phyloP scores from a whole-genome alignment of 2,329 filamentous ascomycete genomes.

The Stagonosporopsis cucurbitacearum region DNA sequence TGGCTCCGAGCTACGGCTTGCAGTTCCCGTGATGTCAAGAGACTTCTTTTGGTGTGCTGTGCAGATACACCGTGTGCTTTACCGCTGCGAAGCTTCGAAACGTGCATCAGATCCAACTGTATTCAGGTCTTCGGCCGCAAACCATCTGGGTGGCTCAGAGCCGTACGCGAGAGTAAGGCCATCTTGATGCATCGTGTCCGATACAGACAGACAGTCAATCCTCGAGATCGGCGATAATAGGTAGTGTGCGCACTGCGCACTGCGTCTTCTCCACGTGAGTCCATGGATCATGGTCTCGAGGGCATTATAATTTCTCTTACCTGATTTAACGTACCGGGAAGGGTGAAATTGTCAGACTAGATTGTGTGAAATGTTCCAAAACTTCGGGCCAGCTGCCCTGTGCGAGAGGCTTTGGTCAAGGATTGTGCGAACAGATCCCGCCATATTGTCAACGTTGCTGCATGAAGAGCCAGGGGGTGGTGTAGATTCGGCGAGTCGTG shows the following conservation, averaged over 20 bases:
- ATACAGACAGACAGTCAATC: slow-evolving; percentile 8
- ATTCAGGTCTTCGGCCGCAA: slow-evolving; percentile 13
- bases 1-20: slow-evolving; percentile 8
- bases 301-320: slow-evolving; percentile 5
- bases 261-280: slow-evolving; percentile 13
- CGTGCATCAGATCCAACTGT: slow-evolving; percentile 15
- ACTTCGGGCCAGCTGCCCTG: slow-evolving; percentile 17
- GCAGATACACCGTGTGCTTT: slow-evolving; percentile 20
- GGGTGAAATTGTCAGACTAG: slow-evolving; percentile 14
- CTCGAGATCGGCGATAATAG: slow-evolving; percentile 13
- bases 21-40: slow-evolving; percentile 13
- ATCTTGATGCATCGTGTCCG: slow-evolving; percentile 1
- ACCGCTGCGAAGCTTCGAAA: slow-evolving; percentile 14
- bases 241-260: slow-evolving; percentile 9
- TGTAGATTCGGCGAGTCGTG: slow-evolving; percentile 7
- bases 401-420: slow-evolving; percentile 9
- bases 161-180: slow-evolving; percentile 4
- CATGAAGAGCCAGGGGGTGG: slow-evolving; percentile 12
- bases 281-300: slow-evolving; percentile 7
- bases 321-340: slow-evolving; percentile 8
- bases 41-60: slow-evolving; percentile 13
- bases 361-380: slow-evolving; percentile 17
- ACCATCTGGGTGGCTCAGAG: slow-evolving; percentile 4
- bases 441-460: slow-evolving; percentile 18
- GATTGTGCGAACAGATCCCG: slow-evolving; percentile 12